phyloP scores from a whole-genome alignment of 768 basidiomycete genomes.

The Leccinum incarnatum region DNA sequence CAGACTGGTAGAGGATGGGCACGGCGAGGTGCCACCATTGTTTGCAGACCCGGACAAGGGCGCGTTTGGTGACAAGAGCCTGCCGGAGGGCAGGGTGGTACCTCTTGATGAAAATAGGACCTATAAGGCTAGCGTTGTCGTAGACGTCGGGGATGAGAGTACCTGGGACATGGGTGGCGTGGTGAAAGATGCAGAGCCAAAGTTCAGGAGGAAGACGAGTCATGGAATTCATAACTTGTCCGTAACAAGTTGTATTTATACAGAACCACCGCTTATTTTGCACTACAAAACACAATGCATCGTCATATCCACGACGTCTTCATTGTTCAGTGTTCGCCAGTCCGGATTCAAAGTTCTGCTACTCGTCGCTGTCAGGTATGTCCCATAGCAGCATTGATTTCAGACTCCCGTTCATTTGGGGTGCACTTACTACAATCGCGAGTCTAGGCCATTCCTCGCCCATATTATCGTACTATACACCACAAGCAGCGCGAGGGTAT shows the following conservation, averaged over 20 bases:
- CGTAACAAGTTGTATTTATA: no score
- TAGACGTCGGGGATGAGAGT: neutral
- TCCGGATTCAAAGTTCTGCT: no score
- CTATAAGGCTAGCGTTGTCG: neutral
- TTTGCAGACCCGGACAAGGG: neutral
- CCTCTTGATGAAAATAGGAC: neutral
- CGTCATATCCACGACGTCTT: no score
- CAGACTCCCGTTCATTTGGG: no score
- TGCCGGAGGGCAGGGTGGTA: neutral
- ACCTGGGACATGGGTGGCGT: neutral
- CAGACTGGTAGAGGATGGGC: neutral
- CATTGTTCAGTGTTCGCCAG: no score
- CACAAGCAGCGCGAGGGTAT: conserved; percentile 88
- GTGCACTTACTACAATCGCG: no score
- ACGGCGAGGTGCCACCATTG: neutral
- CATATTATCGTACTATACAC: conserved; percentile 66
- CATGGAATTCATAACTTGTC: no score
- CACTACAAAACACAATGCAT: no score
- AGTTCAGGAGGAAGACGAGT: neutral
- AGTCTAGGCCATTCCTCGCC: no score
- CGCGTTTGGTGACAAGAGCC: neutral
- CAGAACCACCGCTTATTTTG: no score
- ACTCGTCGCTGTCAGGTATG: no score
- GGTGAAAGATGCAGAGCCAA: neutral
- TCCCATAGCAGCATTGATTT: no score